These are phyloP conservation scores for Pezicula carpinea DNA, from an alignment of 2,329 filamentous ascomycete species.

Conservation along the genomic window DNA sequence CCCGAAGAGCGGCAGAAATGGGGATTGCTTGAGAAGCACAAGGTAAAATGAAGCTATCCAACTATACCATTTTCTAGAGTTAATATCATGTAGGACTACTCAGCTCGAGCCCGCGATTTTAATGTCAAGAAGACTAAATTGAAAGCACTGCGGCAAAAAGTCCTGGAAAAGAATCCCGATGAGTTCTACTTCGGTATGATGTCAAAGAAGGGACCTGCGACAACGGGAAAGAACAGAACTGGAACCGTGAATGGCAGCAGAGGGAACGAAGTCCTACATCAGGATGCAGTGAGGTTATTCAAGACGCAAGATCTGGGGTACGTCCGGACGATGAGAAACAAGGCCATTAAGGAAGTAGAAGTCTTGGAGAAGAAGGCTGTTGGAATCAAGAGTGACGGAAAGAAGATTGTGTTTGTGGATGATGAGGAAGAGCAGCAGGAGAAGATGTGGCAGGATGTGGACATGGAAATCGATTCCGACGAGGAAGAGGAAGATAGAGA, in stretches of 20 bases:
- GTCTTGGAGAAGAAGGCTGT: constrained; percentile 50
- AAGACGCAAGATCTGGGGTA: constrained; percentile 68
- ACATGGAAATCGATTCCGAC: constrained; percentile 24
- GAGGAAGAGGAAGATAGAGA: constrained; percentile 13
- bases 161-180: constrained; percentile 63
- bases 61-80: background rate
- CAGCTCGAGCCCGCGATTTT: constrained; percentile 60
- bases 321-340: constrained; percentile 56
- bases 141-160: constrained; percentile 55
- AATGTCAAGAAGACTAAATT: constrained; percentile 60
- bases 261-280: constrained; percentile 49
- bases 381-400: constrained; percentile 25
- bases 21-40: constrained; percentile 94
- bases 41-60: constrained; percentile 43
- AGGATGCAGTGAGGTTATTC: constrained; percentile 56
- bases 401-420: constrained; percentile 32
- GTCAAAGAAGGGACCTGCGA: constrained; percentile 52
- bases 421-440: constrained; percentile 21
- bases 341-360: constrained; percentile 53
- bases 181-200: constrained; percentile 72
- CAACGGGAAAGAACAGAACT: constrained; percentile 45
- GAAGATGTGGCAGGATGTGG: constrained; percentile 17
- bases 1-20: constrained; percentile 77
- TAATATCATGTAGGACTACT: constrained; percentile 49
- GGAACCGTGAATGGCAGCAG: constrained; percentile 55